Evolutionary conservation across 2,329 filamentous ascomycete species (phyloP).

Genomic region (Diaporthe citri): DNA sequence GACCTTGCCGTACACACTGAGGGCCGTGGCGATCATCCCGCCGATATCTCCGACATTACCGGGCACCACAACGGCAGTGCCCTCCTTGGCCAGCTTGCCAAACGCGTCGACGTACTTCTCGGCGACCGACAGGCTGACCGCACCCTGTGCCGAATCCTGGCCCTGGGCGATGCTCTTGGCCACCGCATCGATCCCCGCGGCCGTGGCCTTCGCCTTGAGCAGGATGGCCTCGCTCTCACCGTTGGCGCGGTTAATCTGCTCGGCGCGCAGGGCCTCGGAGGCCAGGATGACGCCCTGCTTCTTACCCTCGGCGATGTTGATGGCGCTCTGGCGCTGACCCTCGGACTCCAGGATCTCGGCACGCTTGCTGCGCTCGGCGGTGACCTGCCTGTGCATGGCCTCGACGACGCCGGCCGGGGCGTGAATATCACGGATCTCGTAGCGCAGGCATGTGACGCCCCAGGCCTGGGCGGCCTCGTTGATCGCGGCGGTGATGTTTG

Average conservation of each 20-base stretch:
- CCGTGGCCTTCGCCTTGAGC: slow-evolving; percentile 87
- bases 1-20: slow-evolving; percentile 96
- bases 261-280: slow-evolving; percentile 88
- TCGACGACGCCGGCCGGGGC: slow-evolving; percentile 93
- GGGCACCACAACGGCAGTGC: slow-evolving; percentile 94
- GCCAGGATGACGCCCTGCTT: slow-evolving; percentile 98
- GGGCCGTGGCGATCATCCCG: slow-evolving; percentile 95
- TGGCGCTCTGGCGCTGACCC: slow-evolving; percentile 95
- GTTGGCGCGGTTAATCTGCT: slow-evolving; percentile 91
- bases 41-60: slow-evolving; percentile 97
- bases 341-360: slow-evolving; percentile 98
- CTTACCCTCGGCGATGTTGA: slow-evolving; percentile 97
- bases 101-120: slow-evolving; percentile 98
- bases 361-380: slow-evolving; percentile 95
- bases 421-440: slow-evolving; percentile 98
- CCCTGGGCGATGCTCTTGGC: slow-evolving; percentile 81
- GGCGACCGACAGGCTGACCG: slow-evolving; percentile 88
- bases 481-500: slow-evolving; percentile 98
- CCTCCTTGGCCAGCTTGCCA: slow-evolving; percentile 90
- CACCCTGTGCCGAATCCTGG: slow-evolving; percentile 80
- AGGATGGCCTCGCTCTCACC: slow-evolving; percentile 96
- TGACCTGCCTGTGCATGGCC: slow-evolving; percentile 98
- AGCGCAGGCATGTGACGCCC: slow-evolving; percentile 95
- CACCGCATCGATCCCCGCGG: slow-evolving; percentile 88
- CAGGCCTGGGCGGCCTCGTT: slow-evolving; percentile 97